Conservation (phyloP, 768 basidiomycete genomes). For the Porphyrellus cyaneotinctus region DNA sequence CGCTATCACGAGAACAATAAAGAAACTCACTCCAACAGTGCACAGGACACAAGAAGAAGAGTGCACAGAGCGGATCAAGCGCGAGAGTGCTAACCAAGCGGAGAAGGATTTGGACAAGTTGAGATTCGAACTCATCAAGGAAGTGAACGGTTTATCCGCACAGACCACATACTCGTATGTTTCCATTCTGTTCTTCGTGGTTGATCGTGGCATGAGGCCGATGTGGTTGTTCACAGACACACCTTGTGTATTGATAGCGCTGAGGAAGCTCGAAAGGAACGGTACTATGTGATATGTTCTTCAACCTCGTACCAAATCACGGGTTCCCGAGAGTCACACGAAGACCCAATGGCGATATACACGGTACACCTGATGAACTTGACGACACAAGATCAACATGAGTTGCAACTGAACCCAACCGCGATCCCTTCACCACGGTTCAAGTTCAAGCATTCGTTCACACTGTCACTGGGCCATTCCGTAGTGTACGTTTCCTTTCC, state of each 20-base stretch:
- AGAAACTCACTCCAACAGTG: not conserved
- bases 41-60: not conserved
- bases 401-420: slow-evolving; percentile 22
- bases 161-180: not conserved
- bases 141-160: not conserved
- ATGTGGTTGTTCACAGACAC: slow-evolving; percentile 2
- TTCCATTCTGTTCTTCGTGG: not conserved
- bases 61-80: not conserved
- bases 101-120: not conserved
- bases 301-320: slow-evolving; percentile 1
- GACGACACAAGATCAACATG: slow-evolving; percentile 27
- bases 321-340: slow-evolving; percentile 6
- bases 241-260: slow-evolving; percentile 3
- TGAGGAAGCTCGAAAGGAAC: not conserved
- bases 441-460: slow-evolving; percentile 12
- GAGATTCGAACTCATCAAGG: not conserved
- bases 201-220: not conserved
- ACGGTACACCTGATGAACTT: slow-evolving; percentile 28
- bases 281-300: not conserved
- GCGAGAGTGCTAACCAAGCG: not conserved
- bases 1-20: not conserved
- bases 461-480: slow-evolving; percentile 17
- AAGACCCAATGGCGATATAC: slow-evolving; percentile 15
- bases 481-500: slow-evolving; percentile 10
- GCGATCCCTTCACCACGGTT: slow-evolving; percentile 25